Conservation (phyloP, 2,329 filamentous ascomycete species). For the Orbilia javanica region DNA sequence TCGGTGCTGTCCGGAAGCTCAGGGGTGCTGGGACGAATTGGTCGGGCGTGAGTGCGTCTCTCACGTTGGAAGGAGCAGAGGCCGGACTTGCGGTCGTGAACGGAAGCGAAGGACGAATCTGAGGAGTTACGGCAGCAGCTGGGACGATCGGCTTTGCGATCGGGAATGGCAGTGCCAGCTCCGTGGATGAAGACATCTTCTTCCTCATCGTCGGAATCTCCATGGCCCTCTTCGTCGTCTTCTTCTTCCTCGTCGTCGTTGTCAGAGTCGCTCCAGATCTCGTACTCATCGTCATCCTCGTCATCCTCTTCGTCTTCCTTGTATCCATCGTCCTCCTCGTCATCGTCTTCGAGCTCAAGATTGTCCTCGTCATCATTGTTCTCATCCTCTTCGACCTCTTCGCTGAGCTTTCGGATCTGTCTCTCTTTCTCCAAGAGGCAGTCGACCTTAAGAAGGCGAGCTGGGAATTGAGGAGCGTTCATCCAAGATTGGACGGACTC, state of each 20-base stretch:
- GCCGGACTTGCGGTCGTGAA: slow-evolving; percentile 63
- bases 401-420: slow-evolving; percentile 83
- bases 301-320: slow-evolving; percentile 68
- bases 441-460: slow-evolving; percentile 82
- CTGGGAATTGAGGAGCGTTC: slow-evolving; percentile 74
- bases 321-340: slow-evolving; percentile 67
- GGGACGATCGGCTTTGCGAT: slow-evolving; percentile 58
- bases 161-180: slow-evolving; percentile 47
- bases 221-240: slow-evolving; percentile 65
- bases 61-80: slow-evolving; percentile 63
- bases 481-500: slow-evolving; percentile 90
- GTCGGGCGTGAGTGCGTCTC: slow-evolving; percentile 66
- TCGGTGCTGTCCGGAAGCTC: slow-evolving; percentile 97
- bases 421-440: slow-evolving; percentile 93
- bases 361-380: slow-evolving; percentile 66
- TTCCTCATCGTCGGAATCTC: slow-evolving; percentile 68
- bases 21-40: slow-evolving; percentile 75
- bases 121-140: slow-evolving; percentile 69
- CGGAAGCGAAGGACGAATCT: slow-evolving; percentile 73
- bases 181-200: slow-evolving; percentile 62
- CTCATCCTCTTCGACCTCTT: slow-evolving; percentile 92
- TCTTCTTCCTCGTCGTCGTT: slow-evolving; percentile 68
- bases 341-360: slow-evolving; percentile 67
- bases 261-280: slow-evolving; percentile 68
- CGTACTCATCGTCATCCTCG: slow-evolving; percentile 72